Percentiles rank a stretch among this genome's conserved stretches.
Evolutionary conservation across 2,329 filamentous ascomycete genomes (phyloP).

Genomic region (Kalmusia sp.): DNA sequence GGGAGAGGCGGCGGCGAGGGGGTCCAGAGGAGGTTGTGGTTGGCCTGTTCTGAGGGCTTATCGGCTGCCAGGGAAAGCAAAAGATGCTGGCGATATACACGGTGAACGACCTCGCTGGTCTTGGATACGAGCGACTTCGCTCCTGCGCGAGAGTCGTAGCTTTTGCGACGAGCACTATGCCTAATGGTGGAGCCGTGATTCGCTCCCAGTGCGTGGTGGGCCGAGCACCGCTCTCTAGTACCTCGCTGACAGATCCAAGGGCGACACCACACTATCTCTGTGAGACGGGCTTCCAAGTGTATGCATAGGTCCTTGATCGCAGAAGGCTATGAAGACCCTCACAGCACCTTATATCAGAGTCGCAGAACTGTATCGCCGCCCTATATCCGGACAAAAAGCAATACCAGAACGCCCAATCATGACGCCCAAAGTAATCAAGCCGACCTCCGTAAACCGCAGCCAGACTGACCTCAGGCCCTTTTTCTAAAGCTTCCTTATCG

Average conservation of each 20-base stretch:
- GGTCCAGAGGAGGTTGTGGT: constrained; percentile 13
- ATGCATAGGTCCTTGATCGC: not conserved
- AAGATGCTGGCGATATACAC: too few relatives aligned
- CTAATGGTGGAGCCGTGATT: not conserved
- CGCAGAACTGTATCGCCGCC: not conserved
- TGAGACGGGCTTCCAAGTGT: not conserved
- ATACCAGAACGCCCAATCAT: constrained; percentile 19
- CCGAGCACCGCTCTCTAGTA: not conserved
- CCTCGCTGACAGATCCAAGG: constrained; percentile 8
- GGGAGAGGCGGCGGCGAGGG: not conserved
- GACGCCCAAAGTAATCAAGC: constrained; percentile 18
- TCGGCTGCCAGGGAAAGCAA: constrained; percentile 5
- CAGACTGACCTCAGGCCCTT: not conserved
- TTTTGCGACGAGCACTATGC: not conserved
- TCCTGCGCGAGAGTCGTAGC: not conserved
- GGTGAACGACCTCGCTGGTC: too few relatives aligned
- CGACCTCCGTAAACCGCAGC: not conserved
- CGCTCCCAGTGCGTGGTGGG: not conserved
- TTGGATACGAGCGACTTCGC: not conserved
- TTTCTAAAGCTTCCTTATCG: not conserved
- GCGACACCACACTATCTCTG: not conserved
- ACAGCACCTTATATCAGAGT: not conserved
- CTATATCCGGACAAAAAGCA: constrained; percentile 14
- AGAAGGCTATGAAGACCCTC: not conserved
- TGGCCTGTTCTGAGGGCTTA: constrained; percentile 19